Conservation (phyloP, 768 basidiomycete species). For the Phlebiopsis gigantea region DNA sequence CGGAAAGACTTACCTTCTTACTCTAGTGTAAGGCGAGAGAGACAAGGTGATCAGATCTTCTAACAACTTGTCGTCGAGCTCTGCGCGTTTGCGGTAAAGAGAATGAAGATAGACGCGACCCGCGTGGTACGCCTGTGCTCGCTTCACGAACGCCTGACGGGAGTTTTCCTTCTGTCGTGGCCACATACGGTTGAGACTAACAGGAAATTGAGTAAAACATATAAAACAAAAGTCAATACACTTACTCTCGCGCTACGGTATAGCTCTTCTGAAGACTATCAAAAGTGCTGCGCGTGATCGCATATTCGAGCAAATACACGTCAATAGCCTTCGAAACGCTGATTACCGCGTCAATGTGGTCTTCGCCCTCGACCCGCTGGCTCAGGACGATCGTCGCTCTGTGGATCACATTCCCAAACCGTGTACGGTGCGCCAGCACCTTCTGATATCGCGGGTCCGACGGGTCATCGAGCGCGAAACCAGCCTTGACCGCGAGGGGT, state of each 20-base stretch:
- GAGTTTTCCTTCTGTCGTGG: slow-evolving; percentile 70
- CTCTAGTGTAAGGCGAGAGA: slow-evolving; percentile 73
- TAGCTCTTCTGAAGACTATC: slow-evolving; percentile 65
- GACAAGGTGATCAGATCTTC: slow-evolving; percentile 68
- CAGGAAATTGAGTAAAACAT: slow-evolving; percentile 1
- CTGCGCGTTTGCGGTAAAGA: slow-evolving; percentile 66
- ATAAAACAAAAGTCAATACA: neutral
- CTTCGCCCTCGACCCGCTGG: slow-evolving; percentile 60
- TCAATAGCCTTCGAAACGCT: slow-evolving; percentile 70
- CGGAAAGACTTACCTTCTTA: slow-evolving; percentile 53
- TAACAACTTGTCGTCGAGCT: slow-evolving; percentile 67
- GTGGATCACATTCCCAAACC: slow-evolving; percentile 66
- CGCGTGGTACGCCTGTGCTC: slow-evolving; percentile 75
- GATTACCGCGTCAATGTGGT: slow-evolving; percentile 84
- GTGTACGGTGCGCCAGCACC: slow-evolving; percentile 48
- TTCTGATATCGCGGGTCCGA: slow-evolving; percentile 70
- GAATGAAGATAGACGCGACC: slow-evolving; percentile 74
- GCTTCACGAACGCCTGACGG: slow-evolving; percentile 67
- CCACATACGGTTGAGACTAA: slow-evolving; percentile 62
- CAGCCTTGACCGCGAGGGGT: slow-evolving; percentile 63
- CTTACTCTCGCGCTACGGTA: slow-evolving; percentile 46
- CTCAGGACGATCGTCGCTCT: slow-evolving; percentile 61
- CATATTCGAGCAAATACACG: slow-evolving; percentile 69
- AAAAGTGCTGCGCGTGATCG: slow-evolving; percentile 52
- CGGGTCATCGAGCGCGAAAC: slow-evolving; percentile 69